Evolutionary conservation across 176 grass and related monocot genomes (phyloP).

Genomic region (Oryza longistaminata): DNA sequence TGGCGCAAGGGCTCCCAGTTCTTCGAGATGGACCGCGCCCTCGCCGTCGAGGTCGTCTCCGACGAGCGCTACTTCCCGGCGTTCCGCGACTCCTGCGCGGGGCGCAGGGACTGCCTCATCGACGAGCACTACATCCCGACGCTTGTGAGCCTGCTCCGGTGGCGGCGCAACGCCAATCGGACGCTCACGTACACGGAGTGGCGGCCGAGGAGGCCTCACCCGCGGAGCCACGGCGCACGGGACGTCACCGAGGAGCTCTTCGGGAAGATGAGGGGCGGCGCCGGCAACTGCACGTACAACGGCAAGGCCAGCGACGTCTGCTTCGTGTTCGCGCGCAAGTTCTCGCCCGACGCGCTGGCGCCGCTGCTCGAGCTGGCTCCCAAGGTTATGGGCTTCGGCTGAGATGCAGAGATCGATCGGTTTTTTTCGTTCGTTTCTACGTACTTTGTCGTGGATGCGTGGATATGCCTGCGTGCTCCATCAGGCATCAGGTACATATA

Average conservation of each 20-base stretch:
- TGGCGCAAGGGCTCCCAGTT: conserved; percentile 86
- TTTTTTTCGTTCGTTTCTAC: background rate
- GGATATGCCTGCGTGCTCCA: too few species aligned
- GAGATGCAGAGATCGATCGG: background rate
- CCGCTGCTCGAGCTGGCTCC: conserved; percentile 56
- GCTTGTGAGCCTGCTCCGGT: conserved; percentile 40
- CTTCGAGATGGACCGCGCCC: conserved; percentile 60
- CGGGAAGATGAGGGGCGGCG: conserved; percentile 47
- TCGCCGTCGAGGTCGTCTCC: conserved; percentile 48
- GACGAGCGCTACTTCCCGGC: conserved; percentile 62
- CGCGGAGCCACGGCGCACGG: conserved; percentile 23
- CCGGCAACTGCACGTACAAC: conserved; percentile 53
- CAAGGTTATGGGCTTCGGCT: conserved; percentile 52
- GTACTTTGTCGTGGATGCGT: too few species aligned
- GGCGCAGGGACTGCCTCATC: conserved; percentile 36
- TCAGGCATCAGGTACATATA: too few species aligned
- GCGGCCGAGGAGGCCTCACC: conserved; percentile 37
- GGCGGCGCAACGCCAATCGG: conserved; percentile 51
- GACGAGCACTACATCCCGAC: conserved; percentile 91
- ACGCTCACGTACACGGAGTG: conserved; percentile 64
- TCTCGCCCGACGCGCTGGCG: conserved; percentile 50
- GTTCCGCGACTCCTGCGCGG: conserved; percentile 62
- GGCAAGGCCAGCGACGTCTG: conserved; percentile 38
- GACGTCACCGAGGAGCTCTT: conserved; percentile 46
- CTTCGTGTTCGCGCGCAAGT: conserved; percentile 79